phyloP scores from a whole-genome alignment of 352 stramenopile genomes.

The Pythium scleroteichum region DNA sequence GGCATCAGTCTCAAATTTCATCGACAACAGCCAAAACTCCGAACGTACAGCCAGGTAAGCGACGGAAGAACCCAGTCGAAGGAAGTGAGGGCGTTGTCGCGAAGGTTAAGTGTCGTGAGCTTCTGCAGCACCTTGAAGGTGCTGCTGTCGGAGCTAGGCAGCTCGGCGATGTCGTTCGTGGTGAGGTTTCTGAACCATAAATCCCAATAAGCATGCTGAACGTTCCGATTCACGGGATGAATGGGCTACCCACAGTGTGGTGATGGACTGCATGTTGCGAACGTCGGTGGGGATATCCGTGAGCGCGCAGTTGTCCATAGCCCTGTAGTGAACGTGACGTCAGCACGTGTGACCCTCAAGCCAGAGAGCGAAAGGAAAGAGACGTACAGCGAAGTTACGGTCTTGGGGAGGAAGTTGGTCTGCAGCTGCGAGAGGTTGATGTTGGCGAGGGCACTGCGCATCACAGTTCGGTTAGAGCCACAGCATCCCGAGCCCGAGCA shows the following conservation, averaged over 20 bases:
- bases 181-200: slow-evolving; percentile 42
- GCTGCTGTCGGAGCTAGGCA: slow-evolving; percentile 35
- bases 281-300: slow-evolving; percentile 49
- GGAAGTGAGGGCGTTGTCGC: slow-evolving; percentile 49
- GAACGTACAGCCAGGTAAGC: slow-evolving; percentile 25
- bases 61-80: slow-evolving; percentile 36
- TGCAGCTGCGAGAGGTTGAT: slow-evolving; percentile 52
- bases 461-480: no score
- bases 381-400: slow-evolving; percentile 42
- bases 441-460: slow-evolving; percentile 62
- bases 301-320: slow-evolving; percentile 74
- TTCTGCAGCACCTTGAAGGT: slow-evolving; percentile 41
- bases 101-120: slow-evolving; percentile 49
- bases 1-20: neutral
- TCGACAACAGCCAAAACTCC: neutral
- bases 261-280: slow-evolving; percentile 49
- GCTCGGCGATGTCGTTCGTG: slow-evolving; percentile 55
- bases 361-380: neutral
- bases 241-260: slow-evolving; percentile 41
- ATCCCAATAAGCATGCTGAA: neutral
- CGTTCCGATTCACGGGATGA: neutral
- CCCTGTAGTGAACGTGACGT: slow-evolving; percentile 26
- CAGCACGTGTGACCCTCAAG: neutral
- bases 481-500: neutral
- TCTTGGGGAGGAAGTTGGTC: slow-evolving; percentile 52